A percentile compares a stretch with the other conserved stretches of the same genome.
Conservation (phyloP, 2,329 filamentous ascomycete genomes). For the Scleromitrula shiraiana region DNA sequence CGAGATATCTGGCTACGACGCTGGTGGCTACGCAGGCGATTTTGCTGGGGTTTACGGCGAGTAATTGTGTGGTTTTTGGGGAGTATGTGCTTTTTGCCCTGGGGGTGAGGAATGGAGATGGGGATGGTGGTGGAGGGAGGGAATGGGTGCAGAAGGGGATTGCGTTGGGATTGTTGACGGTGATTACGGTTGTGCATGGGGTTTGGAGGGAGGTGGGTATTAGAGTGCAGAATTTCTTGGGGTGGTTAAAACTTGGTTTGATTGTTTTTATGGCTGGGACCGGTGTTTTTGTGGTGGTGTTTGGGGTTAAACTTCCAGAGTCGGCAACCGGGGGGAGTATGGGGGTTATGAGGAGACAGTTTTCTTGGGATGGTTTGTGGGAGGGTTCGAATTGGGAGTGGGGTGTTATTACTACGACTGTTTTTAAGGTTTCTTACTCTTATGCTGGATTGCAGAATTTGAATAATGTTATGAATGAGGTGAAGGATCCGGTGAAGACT, state of each 20-base stretch:
- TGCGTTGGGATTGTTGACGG: constrained; percentile 43
- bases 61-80: constrained; percentile 45
- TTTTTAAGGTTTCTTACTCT: constrained; percentile 49
- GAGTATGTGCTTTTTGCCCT: constrained; percentile 42
- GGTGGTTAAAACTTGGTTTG: constrained; percentile 55
- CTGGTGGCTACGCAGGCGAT: constrained; percentile 44
- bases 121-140: constrained; percentile 35
- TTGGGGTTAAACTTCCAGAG: constrained; percentile 28
- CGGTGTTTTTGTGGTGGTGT: constrained; percentile 49
- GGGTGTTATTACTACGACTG: constrained; percentile 48
- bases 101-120: constrained; percentile 36
- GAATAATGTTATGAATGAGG: constrained; percentile 50
- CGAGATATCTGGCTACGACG: constrained; percentile 44
- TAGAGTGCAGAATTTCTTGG: constrained; percentile 50
- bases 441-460: constrained; percentile 47
- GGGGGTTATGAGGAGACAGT: neutral
- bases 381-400: constrained; percentile 61
- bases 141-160: constrained; percentile 39
- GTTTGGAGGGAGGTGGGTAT: constrained; percentile 50
- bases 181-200: constrained; percentile 51
- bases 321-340: constrained; percentile 12
- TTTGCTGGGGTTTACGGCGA: constrained; percentile 43
- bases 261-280: constrained; percentile 54
- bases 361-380: constrained; percentile 48
- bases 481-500: constrained; percentile 47